These are phyloP conservation scores for Colletotrichum neosansevieriae DNA, from an alignment of 2,329 filamentous ascomycete genomes.

Conservation along the genomic window DNA sequence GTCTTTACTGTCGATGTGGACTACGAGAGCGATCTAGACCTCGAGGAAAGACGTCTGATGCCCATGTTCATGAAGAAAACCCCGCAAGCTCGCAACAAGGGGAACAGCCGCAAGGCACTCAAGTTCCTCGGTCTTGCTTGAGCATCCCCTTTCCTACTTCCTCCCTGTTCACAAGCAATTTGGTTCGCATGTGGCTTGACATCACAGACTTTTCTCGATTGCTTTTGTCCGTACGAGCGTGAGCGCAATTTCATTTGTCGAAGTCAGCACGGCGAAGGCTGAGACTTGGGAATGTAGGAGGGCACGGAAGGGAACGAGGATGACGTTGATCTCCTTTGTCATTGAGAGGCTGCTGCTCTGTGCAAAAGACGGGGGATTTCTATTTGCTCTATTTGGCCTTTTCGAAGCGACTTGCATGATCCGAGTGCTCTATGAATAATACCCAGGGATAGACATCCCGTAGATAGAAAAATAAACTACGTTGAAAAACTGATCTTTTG, in stretches of 20 bases:
- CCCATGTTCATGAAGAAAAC: slow-evolving; percentile 58
- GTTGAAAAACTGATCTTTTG: no score
- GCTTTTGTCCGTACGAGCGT: slow-evolving; percentile 6
- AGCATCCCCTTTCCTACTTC: background rate
- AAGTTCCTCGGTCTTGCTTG: slow-evolving; percentile 65
- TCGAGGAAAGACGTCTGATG: slow-evolving; percentile 65
- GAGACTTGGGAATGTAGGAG: background rate
- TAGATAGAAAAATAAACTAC: background rate
- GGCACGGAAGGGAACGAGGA: background rate
- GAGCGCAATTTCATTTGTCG: slow-evolving; percentile 3
- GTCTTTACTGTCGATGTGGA: slow-evolving; percentile 52
- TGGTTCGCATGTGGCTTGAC: background rate
- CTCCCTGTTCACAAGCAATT: background rate
- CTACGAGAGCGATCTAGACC: slow-evolving; percentile 57
- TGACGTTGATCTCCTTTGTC: background rate
- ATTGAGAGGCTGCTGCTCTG: background rate
- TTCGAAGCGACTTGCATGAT: background rate
- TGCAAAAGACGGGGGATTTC: background rate
- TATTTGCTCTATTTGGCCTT: slow-evolving; percentile 1
- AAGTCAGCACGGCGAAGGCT: background rate
- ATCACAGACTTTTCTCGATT: background rate
- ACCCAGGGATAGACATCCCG: slow-evolving; percentile 8
- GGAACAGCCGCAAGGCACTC: slow-evolving; percentile 63
- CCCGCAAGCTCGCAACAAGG: slow-evolving; percentile 51
- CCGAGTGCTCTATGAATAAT: slow-evolving; percentile 19